Conservation (phyloP, 805 yeast species). For the Yarrowia sp. region DNA sequence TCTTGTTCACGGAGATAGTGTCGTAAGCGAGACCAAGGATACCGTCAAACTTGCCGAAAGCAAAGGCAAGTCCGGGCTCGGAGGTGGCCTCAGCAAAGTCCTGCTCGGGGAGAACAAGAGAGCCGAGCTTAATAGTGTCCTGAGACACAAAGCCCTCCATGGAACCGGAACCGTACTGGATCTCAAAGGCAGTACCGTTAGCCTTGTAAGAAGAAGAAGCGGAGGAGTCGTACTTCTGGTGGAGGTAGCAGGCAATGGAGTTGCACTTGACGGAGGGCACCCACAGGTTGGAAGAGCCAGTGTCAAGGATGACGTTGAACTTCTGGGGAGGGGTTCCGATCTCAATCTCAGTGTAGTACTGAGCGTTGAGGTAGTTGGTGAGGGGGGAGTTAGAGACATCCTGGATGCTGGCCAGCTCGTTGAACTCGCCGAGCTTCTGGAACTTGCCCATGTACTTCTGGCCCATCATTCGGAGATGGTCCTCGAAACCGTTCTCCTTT, state of each 20-base stretch:
- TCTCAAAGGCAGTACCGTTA: constrained; percentile 81
- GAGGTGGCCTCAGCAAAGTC: constrained; percentile 96
- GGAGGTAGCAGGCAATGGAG: constrained; percentile 93
- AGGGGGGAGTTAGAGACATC: constrained; percentile 73
- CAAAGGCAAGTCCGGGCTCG: constrained; percentile 97
- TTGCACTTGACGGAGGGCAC: constrained; percentile 86
- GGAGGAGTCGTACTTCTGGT: constrained; percentile 82
- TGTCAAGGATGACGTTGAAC: constrained; percentile 91
- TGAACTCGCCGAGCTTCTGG: constrained; percentile 29
- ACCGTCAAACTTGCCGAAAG: constrained; percentile 98
- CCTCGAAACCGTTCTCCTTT: constrained; percentile 39
- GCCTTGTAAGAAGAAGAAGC: constrained; percentile 78
- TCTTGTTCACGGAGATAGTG: constrained; percentile 80
- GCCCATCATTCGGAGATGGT: constrained; percentile 56
- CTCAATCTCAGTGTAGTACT: constrained; percentile 86
- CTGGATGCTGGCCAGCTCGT: constrained; percentile 36
- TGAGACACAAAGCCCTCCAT: constrained; percentile 89
- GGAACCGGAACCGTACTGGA: constrained; percentile 90
- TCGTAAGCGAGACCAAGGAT: constrained; percentile 93
- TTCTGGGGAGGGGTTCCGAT: constrained; percentile 91
- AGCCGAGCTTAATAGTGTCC: constrained; percentile 79
- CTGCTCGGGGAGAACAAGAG: constrained; percentile 77
- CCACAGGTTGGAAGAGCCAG: constrained; percentile 97
- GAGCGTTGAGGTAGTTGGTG: constrained; percentile 92
- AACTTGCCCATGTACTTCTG: constrained; percentile 57